Conservation (phyloP, 1,284 basidiomycete genomes). For the Thecaphora thlaspeos region DNA sequence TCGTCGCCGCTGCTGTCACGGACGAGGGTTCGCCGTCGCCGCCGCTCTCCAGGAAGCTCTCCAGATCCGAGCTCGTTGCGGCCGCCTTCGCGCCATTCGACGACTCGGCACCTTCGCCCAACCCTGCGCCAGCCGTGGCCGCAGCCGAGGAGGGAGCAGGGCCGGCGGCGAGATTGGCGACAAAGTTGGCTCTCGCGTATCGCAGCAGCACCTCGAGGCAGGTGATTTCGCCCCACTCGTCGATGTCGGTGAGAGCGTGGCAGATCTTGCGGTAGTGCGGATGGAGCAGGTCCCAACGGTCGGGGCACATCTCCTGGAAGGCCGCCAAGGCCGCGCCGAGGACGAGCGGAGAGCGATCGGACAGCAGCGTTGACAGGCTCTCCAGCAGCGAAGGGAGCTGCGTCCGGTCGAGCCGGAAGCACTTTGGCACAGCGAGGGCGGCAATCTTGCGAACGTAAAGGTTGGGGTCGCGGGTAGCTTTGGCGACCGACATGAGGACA, state of each 20-base stretch:
- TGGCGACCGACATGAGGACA: conserved; percentile 83
- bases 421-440: conserved; percentile 80
- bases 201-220: conserved; percentile 75
- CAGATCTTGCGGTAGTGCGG: conserved; percentile 83
- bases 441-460: conserved; percentile 91
- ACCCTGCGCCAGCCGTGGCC: too few relatives aligned
- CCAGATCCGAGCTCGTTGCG: neutral
- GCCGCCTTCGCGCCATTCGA: neutral
- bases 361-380: conserved; percentile 73
- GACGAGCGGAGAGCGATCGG: conserved; percentile 81
- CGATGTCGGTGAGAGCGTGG: conserved; percentile 78
- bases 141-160: too few relatives aligned
- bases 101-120: too few relatives aligned
- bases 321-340: conserved; percentile 82
- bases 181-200: conserved; percentile 69
- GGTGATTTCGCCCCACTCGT: conserved; percentile 92
- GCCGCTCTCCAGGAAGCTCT: neutral
- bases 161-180: too few relatives aligned
- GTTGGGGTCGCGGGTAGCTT: conserved; percentile 83
- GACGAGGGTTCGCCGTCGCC: too few relatives aligned
- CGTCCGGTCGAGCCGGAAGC: conserved; percentile 65
- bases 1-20: neutral
- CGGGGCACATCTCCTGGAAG: conserved; percentile 61
- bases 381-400: conserved; percentile 73
- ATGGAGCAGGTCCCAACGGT: conserved; percentile 72